These are phyloP conservation scores for Kuraishia floccosa DNA, from an alignment of 805 yeast species.

Conservation along the genomic window DNA sequence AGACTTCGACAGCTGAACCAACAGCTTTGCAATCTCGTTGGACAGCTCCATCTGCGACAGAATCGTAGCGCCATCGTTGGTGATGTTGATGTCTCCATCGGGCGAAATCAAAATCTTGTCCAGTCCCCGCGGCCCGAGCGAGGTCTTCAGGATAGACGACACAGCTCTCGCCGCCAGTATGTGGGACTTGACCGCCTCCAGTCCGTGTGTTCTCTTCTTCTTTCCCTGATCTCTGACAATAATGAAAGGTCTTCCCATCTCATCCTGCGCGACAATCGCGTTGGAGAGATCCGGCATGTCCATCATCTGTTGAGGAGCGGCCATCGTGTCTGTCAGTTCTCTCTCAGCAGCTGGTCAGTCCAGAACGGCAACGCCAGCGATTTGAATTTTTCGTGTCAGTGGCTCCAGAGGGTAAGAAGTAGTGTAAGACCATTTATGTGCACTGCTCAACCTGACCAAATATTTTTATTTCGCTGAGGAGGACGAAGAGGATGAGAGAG, in stretches of 20 bases:
- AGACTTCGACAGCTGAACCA: conserved; percentile 87
- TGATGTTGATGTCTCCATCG: conserved; percentile 96
- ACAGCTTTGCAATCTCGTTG: conserved; percentile 88
- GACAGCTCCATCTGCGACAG: conserved; percentile 92
- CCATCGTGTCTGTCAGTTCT: neutral
- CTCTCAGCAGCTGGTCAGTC: conserved; percentile 4
- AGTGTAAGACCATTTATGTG: no score
- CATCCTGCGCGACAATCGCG: conserved; percentile 98
- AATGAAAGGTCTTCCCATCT: conserved; percentile 97
- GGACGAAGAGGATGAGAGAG: no score
- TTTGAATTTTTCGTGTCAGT: no score
- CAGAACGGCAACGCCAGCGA: no score
- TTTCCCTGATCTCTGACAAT: conserved; percentile 74
- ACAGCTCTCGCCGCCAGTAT: conserved; percentile 93
- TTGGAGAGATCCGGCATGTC: conserved; percentile 89
- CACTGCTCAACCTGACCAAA: no score
- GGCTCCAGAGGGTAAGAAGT: no score
- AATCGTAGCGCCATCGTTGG: conserved; percentile 98
- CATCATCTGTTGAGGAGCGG: conserved; percentile 15
- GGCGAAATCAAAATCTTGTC: conserved; percentile 92
- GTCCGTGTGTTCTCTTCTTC: conserved; percentile 53
- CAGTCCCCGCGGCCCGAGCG: conserved; percentile 96
- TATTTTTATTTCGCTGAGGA: no score
- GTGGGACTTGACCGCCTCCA: conserved; percentile 78
- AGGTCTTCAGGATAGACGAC: conserved; percentile 82